Evolutionary conservation across 1,284 basidiomycete species (phyloP), one percentile per base, ranked within the genome.

Genomic region (Apiotrichum mycotoxinovorans): DNA sequence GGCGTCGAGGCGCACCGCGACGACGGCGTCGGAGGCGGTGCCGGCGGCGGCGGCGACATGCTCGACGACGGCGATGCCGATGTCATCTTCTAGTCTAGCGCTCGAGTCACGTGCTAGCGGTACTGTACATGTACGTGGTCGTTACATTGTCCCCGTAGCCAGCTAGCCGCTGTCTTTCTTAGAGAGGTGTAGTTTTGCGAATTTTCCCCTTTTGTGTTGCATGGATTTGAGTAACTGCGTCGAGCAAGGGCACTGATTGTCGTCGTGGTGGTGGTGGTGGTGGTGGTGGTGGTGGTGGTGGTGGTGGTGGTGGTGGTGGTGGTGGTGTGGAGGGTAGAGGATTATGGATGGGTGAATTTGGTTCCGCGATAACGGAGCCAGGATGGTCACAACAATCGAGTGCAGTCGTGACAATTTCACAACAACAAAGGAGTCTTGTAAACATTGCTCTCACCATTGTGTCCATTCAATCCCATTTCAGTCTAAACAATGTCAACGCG

Each of bases 1-100:
- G 78, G 78, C 27, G 76, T 73, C 37, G 73, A 76, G 60, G 68
- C 70, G 49, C 72, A 75, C 53, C 65, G 57, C 40, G 73, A 75
- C 56, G 74, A 75, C 38, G 79, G 77, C 18, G 76, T 80, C 23
- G 67, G 66, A 9, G 71, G 72, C 62, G 63, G 72, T 44, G 54
- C 63, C 1, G 75, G 60, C 11, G 74, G 74, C 26, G 71, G 76
- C 10, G 77, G 74, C 2, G 84, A 94, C 74, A 80, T 95, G 66
- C 77, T 95, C 56, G 86, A 84, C 64, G 87, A 84, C 54, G 94
- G 91, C 75, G 93, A 96, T 71, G 85, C 85, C 61, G 93, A 96
- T 76, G 85, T 96, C 55, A 94, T 95, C 74, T 95, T 93, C 81
- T 94, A 71, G 61, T 48, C 11, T 41, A 4, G 10, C 35, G 18